Evolutionary conservation across 2,329 filamentous ascomycete species (phyloP), one percentile per base, ranked within the genome.

Genomic region (Penicillium sp.): DNA sequence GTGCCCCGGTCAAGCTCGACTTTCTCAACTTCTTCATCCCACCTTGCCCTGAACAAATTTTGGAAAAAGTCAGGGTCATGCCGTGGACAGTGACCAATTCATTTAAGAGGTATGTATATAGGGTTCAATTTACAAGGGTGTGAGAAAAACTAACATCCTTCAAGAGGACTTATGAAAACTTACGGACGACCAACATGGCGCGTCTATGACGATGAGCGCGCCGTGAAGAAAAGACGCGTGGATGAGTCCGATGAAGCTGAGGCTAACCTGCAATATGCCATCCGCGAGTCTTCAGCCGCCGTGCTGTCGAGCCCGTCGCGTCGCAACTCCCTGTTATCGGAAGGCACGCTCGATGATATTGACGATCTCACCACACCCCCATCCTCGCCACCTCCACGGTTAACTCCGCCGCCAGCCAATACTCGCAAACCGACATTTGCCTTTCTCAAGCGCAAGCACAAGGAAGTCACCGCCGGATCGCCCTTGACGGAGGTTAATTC

Each of bases 81-180:
- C 78, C 78, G 65, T 80, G 77, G 72, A 79, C 77, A 65, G 77
- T 80, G 66, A 79, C 78, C 64, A 80, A 80, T 70, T 79, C 77
- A 63, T 79, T 78, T 65, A 79, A 79, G 72, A 75, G 78, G 78
- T 79, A 74, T 31, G 64, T 58, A 27, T 27, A 2, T 29, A 9
- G 13, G 4, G 4, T 33, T 13, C 11, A 33, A 36, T 34, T n/a
- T 47, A 7, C n/a, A n/a, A n/a, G 15, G 45, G 13, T 7, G 8
- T 19, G 5, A 21, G 5, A 4, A 33, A 27, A 27, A 27, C 50
- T 58, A 34, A 41, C 55, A 53, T 36, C 50, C 48, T 53, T 34
- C 62, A 79, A 79, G 78, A 72, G 77, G 77, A 68, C 75, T 79
- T 61, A 78, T 77, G 74, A 78, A 78, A 73, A 79, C 77, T 51